Conservation (phyloP, 352 stramenopile genomes). For the Pythium chondricola region DNA sequence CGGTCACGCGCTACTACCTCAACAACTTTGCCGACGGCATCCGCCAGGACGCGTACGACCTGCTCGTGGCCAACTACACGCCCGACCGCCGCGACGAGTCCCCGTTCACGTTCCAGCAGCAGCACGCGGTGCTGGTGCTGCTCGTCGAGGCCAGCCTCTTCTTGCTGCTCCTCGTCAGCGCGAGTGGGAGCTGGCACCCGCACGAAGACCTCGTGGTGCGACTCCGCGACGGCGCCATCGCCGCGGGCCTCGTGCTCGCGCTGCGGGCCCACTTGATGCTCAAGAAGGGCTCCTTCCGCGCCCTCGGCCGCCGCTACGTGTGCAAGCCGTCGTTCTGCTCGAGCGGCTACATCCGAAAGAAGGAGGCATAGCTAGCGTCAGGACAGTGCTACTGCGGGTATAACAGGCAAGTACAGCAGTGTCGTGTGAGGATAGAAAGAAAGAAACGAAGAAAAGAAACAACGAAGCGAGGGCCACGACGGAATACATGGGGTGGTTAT, state of each 20-base stretch:
- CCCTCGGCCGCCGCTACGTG: constrained; percentile 72
- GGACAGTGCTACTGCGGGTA: too few species aligned
- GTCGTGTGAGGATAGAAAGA: too few species aligned
- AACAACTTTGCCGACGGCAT: constrained; percentile 95
- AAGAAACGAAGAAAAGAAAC: too few species aligned
- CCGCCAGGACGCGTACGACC: constrained; percentile 90
- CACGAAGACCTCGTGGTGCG: constrained; percentile 49
- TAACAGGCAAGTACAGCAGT: too few species aligned
- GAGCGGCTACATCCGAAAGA: constrained; percentile 80
- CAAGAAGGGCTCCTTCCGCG: constrained; percentile 79
- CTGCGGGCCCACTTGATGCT: constrained; percentile 62
- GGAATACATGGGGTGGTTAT: too few species aligned
- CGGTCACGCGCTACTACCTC: constrained; percentile 92
- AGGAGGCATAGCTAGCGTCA: constrained; percentile 25
- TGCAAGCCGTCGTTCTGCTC: constrained; percentile 84
- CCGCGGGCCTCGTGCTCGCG: constrained; percentile 38
- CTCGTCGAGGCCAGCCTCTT: constrained; percentile 46
- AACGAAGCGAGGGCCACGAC: too few species aligned
- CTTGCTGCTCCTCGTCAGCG: constrained; percentile 44
- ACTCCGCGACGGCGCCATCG: constrained; percentile 55
- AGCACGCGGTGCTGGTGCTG: constrained; percentile 65
- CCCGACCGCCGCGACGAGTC: constrained; percentile 76
- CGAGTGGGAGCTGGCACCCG: constrained; percentile 55
- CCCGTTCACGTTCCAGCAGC: constrained; percentile 79
- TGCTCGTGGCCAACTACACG: constrained; percentile 79